phyloP scores from a whole-genome alignment of 345 rosid genomes.

The Brassica napus region DNA sequence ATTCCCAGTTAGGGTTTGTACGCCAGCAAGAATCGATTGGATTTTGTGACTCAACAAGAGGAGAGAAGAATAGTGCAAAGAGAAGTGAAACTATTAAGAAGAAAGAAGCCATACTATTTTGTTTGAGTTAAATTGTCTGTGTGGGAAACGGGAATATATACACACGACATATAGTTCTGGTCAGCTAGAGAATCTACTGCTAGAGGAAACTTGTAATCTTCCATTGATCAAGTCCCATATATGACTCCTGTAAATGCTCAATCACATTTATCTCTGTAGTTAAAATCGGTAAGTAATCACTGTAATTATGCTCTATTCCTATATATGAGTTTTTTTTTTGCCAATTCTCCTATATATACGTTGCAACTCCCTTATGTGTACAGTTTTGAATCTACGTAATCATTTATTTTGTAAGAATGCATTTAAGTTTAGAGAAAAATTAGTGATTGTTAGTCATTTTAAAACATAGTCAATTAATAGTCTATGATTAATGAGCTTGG shows the following conservation, averaged over 20 bases:
- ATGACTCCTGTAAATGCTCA: slow-evolving; percentile 16
- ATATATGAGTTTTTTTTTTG: too few species aligned
- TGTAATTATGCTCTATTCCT: too few species aligned
- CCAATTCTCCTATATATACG: not conserved
- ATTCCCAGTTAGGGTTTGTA: slow-evolving; percentile 60
- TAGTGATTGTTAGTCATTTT: not conserved
- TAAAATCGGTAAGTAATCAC: not conserved
- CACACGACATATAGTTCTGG: slow-evolving; percentile 1
- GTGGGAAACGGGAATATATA: not conserved
- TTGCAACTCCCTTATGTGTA: not conserved
- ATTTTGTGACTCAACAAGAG: slow-evolving; percentile 44
- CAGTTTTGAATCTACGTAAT: not conserved
- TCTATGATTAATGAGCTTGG: not conserved
- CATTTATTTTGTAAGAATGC: not conserved
- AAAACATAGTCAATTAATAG: not conserved
- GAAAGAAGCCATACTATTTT: slow-evolving; percentile 43
- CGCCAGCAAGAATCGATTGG: slow-evolving; percentile 87
- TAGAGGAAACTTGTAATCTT: not conserved
- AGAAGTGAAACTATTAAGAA: slow-evolving; percentile 37
- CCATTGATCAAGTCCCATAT: not conserved
- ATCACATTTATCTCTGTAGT: not conserved
- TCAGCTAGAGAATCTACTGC: not conserved
- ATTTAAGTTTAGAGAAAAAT: not conserved
- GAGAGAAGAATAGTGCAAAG: slow-evolving; percentile 18
- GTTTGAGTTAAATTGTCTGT: slow-evolving; percentile 15